Evolutionary conservation across 208 protist species (phyloP).

Genomic region (Trypanosoma vivax): DNA sequence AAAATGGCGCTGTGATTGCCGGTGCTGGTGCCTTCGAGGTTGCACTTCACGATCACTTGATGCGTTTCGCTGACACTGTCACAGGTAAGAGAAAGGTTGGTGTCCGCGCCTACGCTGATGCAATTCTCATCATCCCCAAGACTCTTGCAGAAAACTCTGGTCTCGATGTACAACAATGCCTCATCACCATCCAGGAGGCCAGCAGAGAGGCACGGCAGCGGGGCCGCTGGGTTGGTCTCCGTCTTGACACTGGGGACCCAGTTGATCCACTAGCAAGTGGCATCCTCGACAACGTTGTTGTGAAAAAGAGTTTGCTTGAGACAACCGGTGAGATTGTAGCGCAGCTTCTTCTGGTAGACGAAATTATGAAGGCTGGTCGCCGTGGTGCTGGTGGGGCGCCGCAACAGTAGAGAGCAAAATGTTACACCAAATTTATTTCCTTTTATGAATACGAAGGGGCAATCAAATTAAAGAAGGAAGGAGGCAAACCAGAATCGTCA

Average conservation of each 20-base stretch:
- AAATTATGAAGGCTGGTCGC: constrained; percentile 98
- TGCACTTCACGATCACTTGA: constrained; percentile 89
- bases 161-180: constrained; percentile 95
- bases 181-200: constrained; percentile 95
- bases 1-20: constrained; percentile 92
- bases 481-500: too few relatives aligned
- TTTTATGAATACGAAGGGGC: constrained; percentile 6
- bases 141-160: constrained; percentile 98
- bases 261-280: constrained; percentile 92
- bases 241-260: constrained; percentile 96
- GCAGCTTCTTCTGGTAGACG: constrained; percentile 99
- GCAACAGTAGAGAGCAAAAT: constrained; percentile 15
- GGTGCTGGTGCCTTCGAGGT: constrained; percentile 99
- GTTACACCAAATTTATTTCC: constrained; percentile 6
- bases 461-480: not conserved
- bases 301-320: constrained; percentile 98
- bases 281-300: constrained; percentile 98
- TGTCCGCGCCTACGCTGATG: constrained; percentile 98
- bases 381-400: constrained; percentile 65
- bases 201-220: constrained; percentile 52
- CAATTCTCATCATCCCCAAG: constrained; percentile 98
- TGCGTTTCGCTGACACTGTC: constrained; percentile 83
- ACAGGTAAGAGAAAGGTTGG: constrained; percentile 94
- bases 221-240: constrained; percentile 91
- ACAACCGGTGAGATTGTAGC: constrained; percentile 94